Conservation (phyloP, 768 basidiomycete genomes). For the Amanita subjunquillea region DNA sequence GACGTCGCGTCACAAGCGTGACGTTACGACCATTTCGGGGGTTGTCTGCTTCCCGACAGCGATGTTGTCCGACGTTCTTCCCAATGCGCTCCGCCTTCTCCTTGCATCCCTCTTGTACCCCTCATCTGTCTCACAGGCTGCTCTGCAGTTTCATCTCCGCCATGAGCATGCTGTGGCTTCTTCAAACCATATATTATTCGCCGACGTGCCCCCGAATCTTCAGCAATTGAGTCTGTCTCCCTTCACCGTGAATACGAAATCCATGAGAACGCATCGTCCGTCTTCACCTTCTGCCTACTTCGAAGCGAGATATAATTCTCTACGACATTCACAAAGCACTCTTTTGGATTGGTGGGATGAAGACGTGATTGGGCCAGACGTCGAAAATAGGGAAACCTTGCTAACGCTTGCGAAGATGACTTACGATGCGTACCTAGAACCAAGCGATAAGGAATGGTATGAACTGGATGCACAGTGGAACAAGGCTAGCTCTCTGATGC, state of each 20-base stretch:
- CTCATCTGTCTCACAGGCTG: constrained; percentile 16
- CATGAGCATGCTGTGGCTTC: constrained; percentile 37
- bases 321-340: constrained; percentile 19
- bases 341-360: constrained; percentile 45
- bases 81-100: constrained; percentile 13
- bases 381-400: constrained; percentile 54
- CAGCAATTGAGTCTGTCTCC: constrained; percentile 9
- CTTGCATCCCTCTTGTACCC: constrained; percentile 25
- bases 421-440: constrained; percentile 58
- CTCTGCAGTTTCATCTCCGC: constrained; percentile 37
- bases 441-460: constrained; percentile 53
- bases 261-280: constrained; percentile 29
- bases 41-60: neutral
- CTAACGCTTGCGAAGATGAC: constrained; percentile 80
- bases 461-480: constrained; percentile 28
- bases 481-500: neutral
- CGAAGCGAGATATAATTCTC: constrained; percentile 21
- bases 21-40: neutral
- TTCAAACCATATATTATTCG: constrained; percentile 39
- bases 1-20: neutral
- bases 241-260: constrained; percentile 26
- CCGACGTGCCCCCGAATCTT: constrained; percentile 28
- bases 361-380: constrained; percentile 55
- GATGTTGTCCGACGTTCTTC: constrained; percentile 5
- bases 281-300: constrained; percentile 23